Percentiles rank a stretch among this genome's conserved stretches.
Conservation (phyloP, 495 filamentous ascomycete species). For the Talaromyces stipitatus region DNA sequence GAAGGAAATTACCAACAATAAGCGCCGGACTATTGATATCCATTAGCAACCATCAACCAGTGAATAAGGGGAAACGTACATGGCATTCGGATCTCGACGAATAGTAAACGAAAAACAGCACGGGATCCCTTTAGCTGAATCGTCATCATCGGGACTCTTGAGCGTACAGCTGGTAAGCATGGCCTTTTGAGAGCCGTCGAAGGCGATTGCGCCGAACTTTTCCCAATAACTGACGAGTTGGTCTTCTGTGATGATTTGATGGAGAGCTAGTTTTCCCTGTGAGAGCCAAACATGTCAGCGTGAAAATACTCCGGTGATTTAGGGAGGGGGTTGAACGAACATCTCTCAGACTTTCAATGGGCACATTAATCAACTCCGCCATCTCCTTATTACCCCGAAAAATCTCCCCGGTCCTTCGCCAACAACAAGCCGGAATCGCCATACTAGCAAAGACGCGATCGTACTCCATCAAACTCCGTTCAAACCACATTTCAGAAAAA, state of each 20-base stretch:
- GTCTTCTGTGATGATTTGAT: conserved; percentile 91
- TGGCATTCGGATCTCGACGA: conserved; percentile 86
- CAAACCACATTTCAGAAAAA: conserved; percentile 97
- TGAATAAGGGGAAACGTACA: conserved; percentile 56
- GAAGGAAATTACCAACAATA: conserved; percentile 95
- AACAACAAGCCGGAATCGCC: conserved; percentile 96
- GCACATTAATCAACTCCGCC: conserved; percentile 92
- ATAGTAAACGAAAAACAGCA: conserved; percentile 99
- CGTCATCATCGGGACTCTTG: conserved; percentile 72
- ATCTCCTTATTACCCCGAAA: conserved; percentile 98
- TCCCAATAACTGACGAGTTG: conserved; percentile 97
- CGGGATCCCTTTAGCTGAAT: conserved; percentile 64
- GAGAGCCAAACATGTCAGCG: conserved; percentile 6
- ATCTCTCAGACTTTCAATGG: conserved; percentile 83
- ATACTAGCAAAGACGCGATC: conserved; percentile 98
- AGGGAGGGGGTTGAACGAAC: conserved; percentile 43
- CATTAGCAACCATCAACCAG: not conserved
- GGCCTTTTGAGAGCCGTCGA: conserved; percentile 91
- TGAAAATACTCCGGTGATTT: no score
- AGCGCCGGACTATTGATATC: conserved; percentile 62
- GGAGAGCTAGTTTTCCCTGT: conserved; percentile 88
- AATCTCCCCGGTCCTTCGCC: conserved; percentile 94
- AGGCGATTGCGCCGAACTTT: conserved; percentile 97
- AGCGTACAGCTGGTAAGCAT: conserved; percentile 91
- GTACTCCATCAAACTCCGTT: conserved; percentile 88